Conservation (phyloP, 2,329 filamentous ascomycete species). For the Raffaelea albimanens region DNA sequence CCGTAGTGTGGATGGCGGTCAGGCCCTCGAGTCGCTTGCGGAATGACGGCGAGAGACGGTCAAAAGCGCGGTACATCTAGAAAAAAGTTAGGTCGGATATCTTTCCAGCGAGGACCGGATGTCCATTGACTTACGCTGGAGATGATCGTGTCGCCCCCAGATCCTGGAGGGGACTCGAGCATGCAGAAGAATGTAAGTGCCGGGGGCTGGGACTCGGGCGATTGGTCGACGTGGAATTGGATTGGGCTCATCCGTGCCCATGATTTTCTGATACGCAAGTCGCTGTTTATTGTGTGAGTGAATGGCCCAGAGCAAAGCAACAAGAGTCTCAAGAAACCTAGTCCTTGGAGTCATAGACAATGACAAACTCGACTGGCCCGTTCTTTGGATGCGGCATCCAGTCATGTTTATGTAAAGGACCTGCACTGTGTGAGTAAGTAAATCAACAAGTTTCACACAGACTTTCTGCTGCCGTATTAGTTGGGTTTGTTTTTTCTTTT, state of each 20-base stretch:
- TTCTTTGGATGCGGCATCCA: conserved; percentile 16
- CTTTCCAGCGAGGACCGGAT: no score
- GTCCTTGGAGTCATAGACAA: conserved; percentile 16
- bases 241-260: conserved; percentile 16
- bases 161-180: conserved; percentile 63
- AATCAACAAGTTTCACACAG: conserved; percentile 13
- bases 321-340: neutral
- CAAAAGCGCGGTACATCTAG: conserved; percentile 69
- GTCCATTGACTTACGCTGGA: conserved; percentile 27
- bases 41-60: conserved; percentile 70
- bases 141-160: conserved; percentile 80
- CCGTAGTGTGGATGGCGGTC: conserved; percentile 54
- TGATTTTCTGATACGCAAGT: conserved; percentile 15
- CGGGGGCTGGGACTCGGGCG: conserved; percentile 67
- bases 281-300: neutral
- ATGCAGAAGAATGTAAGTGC: conserved; percentile 85
- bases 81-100: conserved; percentile 1
- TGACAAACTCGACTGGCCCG: conserved; percentile 15
- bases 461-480: no score
- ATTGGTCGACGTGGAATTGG: conserved; percentile 18
- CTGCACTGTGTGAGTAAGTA: conserved; percentile 1
- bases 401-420: conserved; percentile 16
- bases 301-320: neutral
- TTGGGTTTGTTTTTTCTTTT: no score
- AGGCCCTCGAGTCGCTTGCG: conserved; percentile 69